phyloP scores from a whole-genome alignment of 352 stramenopile species.

The Saprolegnia diclina region DNA sequence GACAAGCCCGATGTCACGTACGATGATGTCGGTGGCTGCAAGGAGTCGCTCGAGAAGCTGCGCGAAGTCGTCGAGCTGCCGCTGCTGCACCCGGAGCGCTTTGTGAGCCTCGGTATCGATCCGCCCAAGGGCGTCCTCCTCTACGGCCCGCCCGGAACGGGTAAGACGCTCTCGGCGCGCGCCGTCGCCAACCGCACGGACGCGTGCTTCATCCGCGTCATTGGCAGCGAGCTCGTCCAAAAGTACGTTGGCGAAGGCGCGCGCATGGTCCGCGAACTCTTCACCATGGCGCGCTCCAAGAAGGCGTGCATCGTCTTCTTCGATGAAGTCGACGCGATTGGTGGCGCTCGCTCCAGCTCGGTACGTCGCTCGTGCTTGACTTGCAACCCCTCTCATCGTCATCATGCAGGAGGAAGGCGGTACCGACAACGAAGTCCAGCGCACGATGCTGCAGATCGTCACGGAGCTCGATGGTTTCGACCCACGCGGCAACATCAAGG shows the following conservation, averaged over 20 bases:
- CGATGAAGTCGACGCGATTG: conserved; percentile 99
- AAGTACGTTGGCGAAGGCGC: conserved; percentile 99
- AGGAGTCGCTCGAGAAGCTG: conserved; percentile 98
- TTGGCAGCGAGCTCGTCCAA: conserved; percentile 98
- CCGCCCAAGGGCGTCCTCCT: conserved; percentile 98
- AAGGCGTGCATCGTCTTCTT: conserved; percentile 99
- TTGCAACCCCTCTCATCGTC: background rate
- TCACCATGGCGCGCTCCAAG: conserved; percentile 98
- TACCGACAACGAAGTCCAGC: conserved; percentile 98
- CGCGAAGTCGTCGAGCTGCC: conserved; percentile 98
- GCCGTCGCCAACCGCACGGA: conserved; percentile 99
- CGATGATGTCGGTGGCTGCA: conserved; percentile 98
- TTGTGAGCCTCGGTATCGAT: conserved; percentile 98
- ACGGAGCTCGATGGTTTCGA: conserved; percentile 99
- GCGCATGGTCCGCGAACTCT: conserved; percentile 99
- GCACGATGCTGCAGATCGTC: conserved; percentile 99
- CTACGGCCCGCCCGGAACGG: conserved; percentile 96
- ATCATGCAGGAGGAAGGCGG: conserved; percentile 83
- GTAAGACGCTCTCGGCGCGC: conserved; percentile 95
- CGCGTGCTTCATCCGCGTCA: conserved; percentile 99
- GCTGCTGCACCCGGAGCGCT: conserved; percentile 97
- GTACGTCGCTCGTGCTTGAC: conserved; percentile 29
- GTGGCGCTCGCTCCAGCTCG: conserved; percentile 79
- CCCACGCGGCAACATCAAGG: conserved; percentile 98
- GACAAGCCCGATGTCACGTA: conserved; percentile 99